Evolutionary conservation across 345 rosid genomes (phyloP), one percentile per base, ranked within the genome.

Genomic region (Eucalyptus shirleyi): DNA sequence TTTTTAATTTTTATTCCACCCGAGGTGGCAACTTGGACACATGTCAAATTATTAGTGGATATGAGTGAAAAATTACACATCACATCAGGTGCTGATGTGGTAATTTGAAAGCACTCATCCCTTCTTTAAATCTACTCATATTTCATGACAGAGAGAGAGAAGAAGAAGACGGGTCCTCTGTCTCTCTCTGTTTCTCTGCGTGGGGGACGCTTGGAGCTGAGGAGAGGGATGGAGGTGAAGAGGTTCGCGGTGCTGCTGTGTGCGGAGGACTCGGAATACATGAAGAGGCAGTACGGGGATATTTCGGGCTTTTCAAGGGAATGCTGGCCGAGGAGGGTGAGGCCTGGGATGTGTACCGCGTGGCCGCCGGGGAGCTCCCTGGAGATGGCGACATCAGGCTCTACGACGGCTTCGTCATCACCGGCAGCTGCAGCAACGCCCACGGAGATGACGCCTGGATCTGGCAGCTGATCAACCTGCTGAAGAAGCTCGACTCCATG

Each of bases 401-500:
- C 81, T 94, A 91, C 82, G 95, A 96, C 65, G 96, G 98, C 34
- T 96, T 93, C 67, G 96, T 96, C 62, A 93, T 96, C 88, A 93
- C 96, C 2, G 97, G 96, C 3, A 96, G 97, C 90, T 94, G 95
- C 92, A 93, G 88, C 89, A 96, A 96, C 91, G 98, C 97, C 28
- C 93, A 95, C 53, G 93, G 93, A 5, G 88, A 93, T 37, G 97
- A 96, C 77, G 90, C 40, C 40, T 96, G 96, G 97, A 95, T 96
- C 95, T 93, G 92, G 30, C 91, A 51, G 60, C 93, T 96, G 6
- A 9, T 96, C 44, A n/a, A 59, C 16, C 91, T 95, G 40, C 67
- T 96, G 91, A 93, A 87, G 90, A 93, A 85, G 86, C 83, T 95
- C 92, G 93, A 95, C 90, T 91, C 92, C 32, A 55, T 90, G 92